Evolutionary conservation across 257 asterid species (phyloP).

Genomic region (Solanum etuberosum): DNA sequence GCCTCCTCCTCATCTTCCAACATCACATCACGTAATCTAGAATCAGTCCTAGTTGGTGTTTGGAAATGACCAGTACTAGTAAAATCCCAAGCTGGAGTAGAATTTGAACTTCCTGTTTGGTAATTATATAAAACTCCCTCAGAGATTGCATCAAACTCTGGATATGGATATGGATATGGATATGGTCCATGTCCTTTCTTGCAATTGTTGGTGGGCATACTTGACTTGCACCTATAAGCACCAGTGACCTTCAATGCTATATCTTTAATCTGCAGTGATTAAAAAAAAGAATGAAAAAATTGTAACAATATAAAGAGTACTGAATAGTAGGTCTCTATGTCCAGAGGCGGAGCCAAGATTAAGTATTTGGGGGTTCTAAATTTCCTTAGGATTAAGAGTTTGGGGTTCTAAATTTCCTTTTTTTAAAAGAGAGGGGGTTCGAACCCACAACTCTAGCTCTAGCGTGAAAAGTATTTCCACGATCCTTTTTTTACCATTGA

Average conservation of each 20-base stretch:
- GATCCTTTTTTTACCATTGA: too few relatives aligned
- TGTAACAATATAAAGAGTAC: background rate
- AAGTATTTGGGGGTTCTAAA: too few relatives aligned
- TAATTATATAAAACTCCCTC: slow-evolving; percentile 45
- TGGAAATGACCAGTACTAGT: slow-evolving; percentile 20
- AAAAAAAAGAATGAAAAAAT: background rate
- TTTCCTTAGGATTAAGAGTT: too few relatives aligned
- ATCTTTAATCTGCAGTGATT: slow-evolving; percentile 57
- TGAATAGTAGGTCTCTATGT: background rate
- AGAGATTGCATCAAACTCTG: slow-evolving; percentile 55
- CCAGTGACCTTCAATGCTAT: slow-evolving; percentile 83
- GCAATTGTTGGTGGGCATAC: slow-evolving; percentile 24
- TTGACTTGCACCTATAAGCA: slow-evolving; percentile 48
- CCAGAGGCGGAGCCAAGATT: too few relatives aligned
- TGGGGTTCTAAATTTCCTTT: too few relatives aligned
- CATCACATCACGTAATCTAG: slow-evolving; percentile 36
- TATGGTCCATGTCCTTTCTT: slow-evolving; percentile 33
- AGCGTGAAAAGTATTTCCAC: too few relatives aligned
- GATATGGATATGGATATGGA: slow-evolving; percentile 25
- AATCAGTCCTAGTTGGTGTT: slow-evolving; percentile 14
- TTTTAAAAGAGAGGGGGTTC: too few relatives aligned
- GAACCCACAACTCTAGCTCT: too few relatives aligned
- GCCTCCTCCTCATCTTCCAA: slow-evolving; percentile 48
- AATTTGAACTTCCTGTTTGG: slow-evolving; percentile 60
- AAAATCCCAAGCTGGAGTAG: slow-evolving; percentile 79